Percentiles rank a stretch among this genome's conserved stretches.
phyloP scores from a whole-genome alignment of 208 protist species.

The Wallacemonas rigidus region DNA sequence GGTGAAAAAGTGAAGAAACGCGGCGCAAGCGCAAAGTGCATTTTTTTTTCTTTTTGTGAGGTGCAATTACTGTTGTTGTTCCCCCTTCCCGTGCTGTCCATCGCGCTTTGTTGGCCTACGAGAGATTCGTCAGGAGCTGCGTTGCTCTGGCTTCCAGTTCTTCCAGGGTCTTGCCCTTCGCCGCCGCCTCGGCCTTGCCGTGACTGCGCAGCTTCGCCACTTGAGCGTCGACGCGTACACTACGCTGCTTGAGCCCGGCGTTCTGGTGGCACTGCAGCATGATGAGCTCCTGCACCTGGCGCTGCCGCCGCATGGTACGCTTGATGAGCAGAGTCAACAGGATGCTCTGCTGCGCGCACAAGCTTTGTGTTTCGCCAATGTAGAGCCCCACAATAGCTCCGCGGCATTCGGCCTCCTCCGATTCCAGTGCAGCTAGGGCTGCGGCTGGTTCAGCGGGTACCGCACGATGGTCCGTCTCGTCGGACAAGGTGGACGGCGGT shows the following conservation, averaged over 20 bases:
- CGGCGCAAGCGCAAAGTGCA: too few species aligned
- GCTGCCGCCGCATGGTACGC: constrained; percentile 21
- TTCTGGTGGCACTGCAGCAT: constrained; percentile 32
- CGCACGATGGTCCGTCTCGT: background rate
- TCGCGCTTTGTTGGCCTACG: background rate
- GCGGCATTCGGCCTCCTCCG: constrained; percentile 25
- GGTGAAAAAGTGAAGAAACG: too few species aligned
- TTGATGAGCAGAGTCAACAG: constrained; percentile 24
- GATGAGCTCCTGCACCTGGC: constrained; percentile 33
- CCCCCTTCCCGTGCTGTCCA: background rate
- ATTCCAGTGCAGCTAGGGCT: constrained; percentile 2
- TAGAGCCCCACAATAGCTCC: constrained; percentile 31
- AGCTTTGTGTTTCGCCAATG: constrained; percentile 25
- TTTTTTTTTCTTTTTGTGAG: too few species aligned
- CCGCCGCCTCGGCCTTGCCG: background rate
- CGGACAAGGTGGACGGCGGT: background rate
- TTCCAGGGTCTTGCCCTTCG: background rate
- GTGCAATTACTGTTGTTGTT: background rate
- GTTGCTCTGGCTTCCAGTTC: constrained; percentile 14
- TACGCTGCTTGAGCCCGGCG: constrained; percentile 21
- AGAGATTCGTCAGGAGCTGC: constrained; percentile 11
- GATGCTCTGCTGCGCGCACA: constrained; percentile 21
- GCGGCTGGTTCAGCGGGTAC: background rate
- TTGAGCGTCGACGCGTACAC: constrained; percentile 9
- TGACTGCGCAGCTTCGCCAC: constrained; percentile 17